Evolutionary conservation across 1,284 basidiomycete species (phyloP).

Genomic region (Acaromyces ingoldii): DNA sequence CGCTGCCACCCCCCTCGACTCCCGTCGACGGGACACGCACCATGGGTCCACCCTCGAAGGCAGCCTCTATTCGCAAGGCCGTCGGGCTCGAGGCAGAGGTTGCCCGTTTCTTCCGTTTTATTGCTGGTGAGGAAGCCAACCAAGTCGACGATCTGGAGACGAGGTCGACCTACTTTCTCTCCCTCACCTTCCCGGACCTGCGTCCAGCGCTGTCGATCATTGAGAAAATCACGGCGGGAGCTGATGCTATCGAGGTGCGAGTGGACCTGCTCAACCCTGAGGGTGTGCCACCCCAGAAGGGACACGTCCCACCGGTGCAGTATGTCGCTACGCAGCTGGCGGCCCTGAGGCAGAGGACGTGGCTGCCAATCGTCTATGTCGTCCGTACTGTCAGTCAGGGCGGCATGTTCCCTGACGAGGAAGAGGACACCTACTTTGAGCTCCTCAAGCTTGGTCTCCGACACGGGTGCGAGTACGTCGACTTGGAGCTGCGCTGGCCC

Average conservation of each 20-base stretch:
- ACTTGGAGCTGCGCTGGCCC: slow-evolving; percentile 78
- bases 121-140: slow-evolving; percentile 71
- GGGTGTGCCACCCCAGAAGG: slow-evolving; percentile 53
- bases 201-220: slow-evolving; percentile 67
- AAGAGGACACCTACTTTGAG: slow-evolving; percentile 68
- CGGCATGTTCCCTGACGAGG: slow-evolving; percentile 80
- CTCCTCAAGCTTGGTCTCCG: slow-evolving; percentile 75
- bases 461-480: slow-evolving; percentile 84
- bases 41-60: slow-evolving; percentile 17
- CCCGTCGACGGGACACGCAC: background rate
- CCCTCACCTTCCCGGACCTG: slow-evolving; percentile 84
- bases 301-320: slow-evolving; percentile 63
- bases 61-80: slow-evolving; percentile 38
- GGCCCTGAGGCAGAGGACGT: slow-evolving; percentile 69
- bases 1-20: background rate
- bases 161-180: slow-evolving; percentile 75
- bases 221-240: slow-evolving; percentile 71
- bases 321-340: slow-evolving; percentile 82
- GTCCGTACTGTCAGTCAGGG: slow-evolving; percentile 84
- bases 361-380: slow-evolving; percentile 85
- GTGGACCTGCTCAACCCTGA: slow-evolving; percentile 75
- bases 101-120: slow-evolving; percentile 74
- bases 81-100: slow-evolving; percentile 53
- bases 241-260: slow-evolving; percentile 86
- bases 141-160: slow-evolving; percentile 58